Percentiles rank a stretch among this genome's conserved stretches.
phyloP scores from a whole-genome alignment of 2,329 filamentous ascomycete species.

The Talaromyces verruculosus region DNA sequence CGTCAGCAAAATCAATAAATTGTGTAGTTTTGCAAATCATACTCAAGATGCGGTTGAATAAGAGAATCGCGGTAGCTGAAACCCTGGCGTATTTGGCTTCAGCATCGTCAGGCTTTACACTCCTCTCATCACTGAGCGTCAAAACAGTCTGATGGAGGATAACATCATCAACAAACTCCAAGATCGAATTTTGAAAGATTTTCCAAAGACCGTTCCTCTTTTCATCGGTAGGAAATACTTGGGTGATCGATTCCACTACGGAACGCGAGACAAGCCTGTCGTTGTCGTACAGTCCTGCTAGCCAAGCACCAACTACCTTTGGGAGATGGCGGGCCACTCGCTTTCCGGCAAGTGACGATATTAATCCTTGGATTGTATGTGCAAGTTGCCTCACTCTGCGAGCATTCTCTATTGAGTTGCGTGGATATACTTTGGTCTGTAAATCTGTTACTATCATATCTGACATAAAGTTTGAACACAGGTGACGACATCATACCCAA shows the following conservation, averaged over 20 bases:
- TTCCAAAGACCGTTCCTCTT: conserved; percentile 76
- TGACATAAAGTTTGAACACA: not conserved
- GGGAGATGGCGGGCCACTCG: conserved; percentile 79
- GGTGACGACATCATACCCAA: conserved; percentile 64
- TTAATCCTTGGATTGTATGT: conserved; percentile 69
- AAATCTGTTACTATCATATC: conserved; percentile 39
- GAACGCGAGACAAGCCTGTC: conserved; percentile 74
- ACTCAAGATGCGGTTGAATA: conserved; percentile 57
- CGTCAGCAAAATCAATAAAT: conserved; percentile 22
- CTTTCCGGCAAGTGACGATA: conserved; percentile 65
- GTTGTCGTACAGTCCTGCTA: conserved; percentile 82
- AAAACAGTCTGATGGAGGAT: conserved; percentile 73
- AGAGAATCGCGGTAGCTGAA: conserved; percentile 57
- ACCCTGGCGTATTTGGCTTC: conserved; percentile 83
- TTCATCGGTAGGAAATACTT: conserved; percentile 75
- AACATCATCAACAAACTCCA: conserved; percentile 78
- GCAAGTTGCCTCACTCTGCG: conserved; percentile 84
- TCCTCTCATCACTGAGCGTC: conserved; percentile 86
- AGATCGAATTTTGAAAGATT: conserved; percentile 74
- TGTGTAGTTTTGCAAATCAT: conserved; percentile 20
- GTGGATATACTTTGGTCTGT: conserved; percentile 81
- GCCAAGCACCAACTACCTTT: conserved; percentile 80
- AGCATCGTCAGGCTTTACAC: conserved; percentile 78
- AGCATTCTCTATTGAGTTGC: conserved; percentile 84
- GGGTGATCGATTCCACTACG: conserved; percentile 72